Conservation (phyloP, 805 yeast species). For the Cyberlindnera bimundalis region DNA sequence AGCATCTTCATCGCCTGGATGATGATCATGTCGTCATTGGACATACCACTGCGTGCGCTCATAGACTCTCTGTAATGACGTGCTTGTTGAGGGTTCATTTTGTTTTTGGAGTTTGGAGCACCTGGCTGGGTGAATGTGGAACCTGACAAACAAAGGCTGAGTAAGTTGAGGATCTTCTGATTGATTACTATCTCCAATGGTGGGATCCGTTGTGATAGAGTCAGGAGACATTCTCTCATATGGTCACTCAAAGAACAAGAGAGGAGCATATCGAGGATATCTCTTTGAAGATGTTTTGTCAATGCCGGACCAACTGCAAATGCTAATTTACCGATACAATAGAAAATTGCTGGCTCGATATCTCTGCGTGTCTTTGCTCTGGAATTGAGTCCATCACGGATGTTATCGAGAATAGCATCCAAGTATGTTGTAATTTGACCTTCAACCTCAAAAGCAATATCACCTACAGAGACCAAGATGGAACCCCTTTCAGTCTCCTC, state of each 20-base stretch:
- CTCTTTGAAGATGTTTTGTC: constrained; percentile 82
- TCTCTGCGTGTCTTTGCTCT: constrained; percentile 57
- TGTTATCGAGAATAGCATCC: constrained; percentile 80
- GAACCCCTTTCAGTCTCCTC: constrained; percentile 73
- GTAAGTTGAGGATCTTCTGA: constrained; percentile 62
- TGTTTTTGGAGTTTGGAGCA: constrained; percentile 54
- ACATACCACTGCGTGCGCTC: constrained; percentile 65
- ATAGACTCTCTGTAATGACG: constrained; percentile 72
- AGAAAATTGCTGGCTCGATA: constrained; percentile 81
- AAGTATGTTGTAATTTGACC: constrained; percentile 83
- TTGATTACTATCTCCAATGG: constrained; percentile 73
- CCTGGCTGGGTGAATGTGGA: constrained; percentile 82
- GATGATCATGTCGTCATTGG: constrained; percentile 47
- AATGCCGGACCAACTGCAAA: constrained; percentile 90
- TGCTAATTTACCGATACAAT: constrained; percentile 83
- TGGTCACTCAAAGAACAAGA: constrained; percentile 81
- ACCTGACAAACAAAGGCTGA: constrained; percentile 79
- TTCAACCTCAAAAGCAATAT: constrained; percentile 70
- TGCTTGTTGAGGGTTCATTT: constrained; percentile 63
- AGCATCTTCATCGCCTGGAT: constrained; percentile 79
- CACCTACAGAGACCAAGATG: constrained; percentile 78
- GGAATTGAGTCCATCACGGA: constrained; percentile 68
- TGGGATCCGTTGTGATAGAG: constrained; percentile 70
- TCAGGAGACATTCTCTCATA: constrained; percentile 70
- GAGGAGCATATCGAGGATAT: constrained; percentile 73